A percentile compares a stretch with the other conserved stretches of the same genome.
These are phyloP conservation scores for Trametes villosa DNA, from an alignment of 768 basidiomycete species.

Conservation along the genomic window DNA sequence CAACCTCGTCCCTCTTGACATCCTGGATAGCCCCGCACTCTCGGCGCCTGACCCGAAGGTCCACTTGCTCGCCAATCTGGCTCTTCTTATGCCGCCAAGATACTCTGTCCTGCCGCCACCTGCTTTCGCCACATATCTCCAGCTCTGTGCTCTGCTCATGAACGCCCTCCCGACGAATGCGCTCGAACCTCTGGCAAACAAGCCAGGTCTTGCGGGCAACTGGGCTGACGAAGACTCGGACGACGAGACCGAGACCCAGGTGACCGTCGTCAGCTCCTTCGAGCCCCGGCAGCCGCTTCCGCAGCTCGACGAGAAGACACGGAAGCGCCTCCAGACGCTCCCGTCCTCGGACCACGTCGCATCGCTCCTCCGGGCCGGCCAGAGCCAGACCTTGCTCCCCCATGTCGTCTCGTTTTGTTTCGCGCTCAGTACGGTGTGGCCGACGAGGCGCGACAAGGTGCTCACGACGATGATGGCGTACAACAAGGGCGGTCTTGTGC, in stretches of 20 bases:
- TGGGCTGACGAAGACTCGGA: conserved; percentile 36
- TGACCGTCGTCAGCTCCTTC: conserved; percentile 45
- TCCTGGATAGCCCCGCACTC: conserved; percentile 12
- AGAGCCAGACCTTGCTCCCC: conserved; percentile 44
- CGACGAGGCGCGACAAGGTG: conserved; percentile 57
- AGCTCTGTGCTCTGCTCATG: conserved; percentile 55
- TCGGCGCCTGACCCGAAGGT: conserved; percentile 37
- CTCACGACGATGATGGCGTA: conserved; percentile 57
- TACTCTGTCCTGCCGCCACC: conserved; percentile 53
- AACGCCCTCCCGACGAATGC: conserved; percentile 55
- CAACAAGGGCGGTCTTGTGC: conserved; percentile 64
- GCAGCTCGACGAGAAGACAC: conserved; percentile 59
- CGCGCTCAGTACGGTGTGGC: conserved; percentile 63
- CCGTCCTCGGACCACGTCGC: conserved; percentile 56
- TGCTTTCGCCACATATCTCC: conserved; percentile 57
- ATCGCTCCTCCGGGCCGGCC: conserved; percentile 52
- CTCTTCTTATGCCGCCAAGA: conserved; percentile 65
- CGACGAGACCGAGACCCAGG: conserved; percentile 37
- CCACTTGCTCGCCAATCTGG: conserved; percentile 75
- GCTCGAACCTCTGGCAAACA: conserved; percentile 49
- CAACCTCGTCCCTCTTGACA: conserved; percentile 35
- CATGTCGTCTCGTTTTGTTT: conserved; percentile 63
- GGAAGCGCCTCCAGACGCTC: conserved; percentile 65
- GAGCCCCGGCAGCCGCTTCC: conserved; percentile 38
- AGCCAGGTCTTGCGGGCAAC: background rate